Evolutionary conservation across 2,329 filamentous ascomycete species (phyloP), one percentile per base, ranked within the genome.

Genomic region (Neobulgaria alba): DNA sequence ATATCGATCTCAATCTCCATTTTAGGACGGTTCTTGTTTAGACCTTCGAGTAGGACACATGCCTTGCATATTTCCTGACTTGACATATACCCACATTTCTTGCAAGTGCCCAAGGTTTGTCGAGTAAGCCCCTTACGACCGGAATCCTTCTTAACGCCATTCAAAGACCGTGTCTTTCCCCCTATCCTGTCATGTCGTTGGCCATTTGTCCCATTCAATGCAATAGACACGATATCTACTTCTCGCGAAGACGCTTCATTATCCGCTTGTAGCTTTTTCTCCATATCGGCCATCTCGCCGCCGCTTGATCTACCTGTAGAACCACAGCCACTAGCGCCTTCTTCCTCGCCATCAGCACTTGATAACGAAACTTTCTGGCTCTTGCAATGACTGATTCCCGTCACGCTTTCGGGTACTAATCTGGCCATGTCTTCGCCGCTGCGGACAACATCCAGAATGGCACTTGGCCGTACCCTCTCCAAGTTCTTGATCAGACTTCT

Each of bases 401-500:
- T 63, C 12, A 73, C 61, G 41, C 74, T 71, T 10, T 69, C 69
- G 0, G 84, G 84, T 1, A 92, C 85, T n/a, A 96, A 67, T 42
- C 77, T 79, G 8, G 88, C 90, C 85, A 98, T 95, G 51, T 96
- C 92, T 62, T 96, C 90, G 29, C 92, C 92, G 57, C 89, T 95
- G 43, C 84, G 75, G 19, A 98, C 90, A 39, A 98, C 87, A 59
- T 98, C 92, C 41, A 98, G 61, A 38, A 98, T 96, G 3, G 90
- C 89, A 56, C 89, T 95, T 1, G 92, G 90, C 2, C 92, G 75
- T 5, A 98, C 86, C 53, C 84, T 84, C 64, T 98, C 92, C 21
- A 98, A 68, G 53, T 90, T 94, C 67, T 98, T 98, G 63, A 98
- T 95, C 43, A 98, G 66, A 18, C 82, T 85, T 49, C 92, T 76